Conservation (phyloP, 169 alveolate genomes). For the Eimeria tenella region DNA sequence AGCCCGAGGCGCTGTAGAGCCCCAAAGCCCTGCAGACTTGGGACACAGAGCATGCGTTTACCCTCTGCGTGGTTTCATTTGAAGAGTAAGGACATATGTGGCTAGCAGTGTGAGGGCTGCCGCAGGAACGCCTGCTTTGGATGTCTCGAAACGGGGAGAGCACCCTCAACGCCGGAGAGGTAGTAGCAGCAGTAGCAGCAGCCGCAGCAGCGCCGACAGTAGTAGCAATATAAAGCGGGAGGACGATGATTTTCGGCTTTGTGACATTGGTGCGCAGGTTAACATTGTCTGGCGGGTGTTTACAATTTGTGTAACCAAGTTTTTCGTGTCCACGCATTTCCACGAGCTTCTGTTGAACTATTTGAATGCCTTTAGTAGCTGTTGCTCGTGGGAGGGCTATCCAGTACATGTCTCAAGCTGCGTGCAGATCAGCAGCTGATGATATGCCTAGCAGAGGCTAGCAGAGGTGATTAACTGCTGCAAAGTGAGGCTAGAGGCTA, state of each 20-base stretch:
- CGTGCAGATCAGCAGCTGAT: too few relatives aligned
- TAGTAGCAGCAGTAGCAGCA: conserved; percentile 38
- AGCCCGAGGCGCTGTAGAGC: not conserved
- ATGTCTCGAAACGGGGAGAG: not conserved
- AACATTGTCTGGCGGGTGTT: not conserved
- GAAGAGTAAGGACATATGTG: not conserved
- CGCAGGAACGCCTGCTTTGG: not conserved
- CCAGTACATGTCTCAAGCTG: too few relatives aligned
- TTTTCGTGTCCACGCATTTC: too few relatives aligned
- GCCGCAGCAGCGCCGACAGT: conserved; percentile 23
- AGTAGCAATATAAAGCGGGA: not conserved
- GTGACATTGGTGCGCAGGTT: conserved; percentile 8
- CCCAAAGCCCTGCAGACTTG: not conserved
- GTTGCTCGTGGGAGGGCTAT: too few relatives aligned
- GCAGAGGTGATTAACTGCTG: too few relatives aligned
- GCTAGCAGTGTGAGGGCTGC: not conserved
- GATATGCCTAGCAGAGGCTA: too few relatives aligned
- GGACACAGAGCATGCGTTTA: not conserved
- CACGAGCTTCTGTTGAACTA: too few relatives aligned
- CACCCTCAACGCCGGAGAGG: not conserved
- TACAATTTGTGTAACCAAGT: too few relatives aligned
- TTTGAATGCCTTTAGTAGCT: too few relatives aligned
- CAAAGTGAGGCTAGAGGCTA: too few relatives aligned
- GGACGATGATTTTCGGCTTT: not conserved
- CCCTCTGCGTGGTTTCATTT: too few relatives aligned